phyloP scores from a whole-genome alignment of 2,329 filamentous ascomycete genomes.

The Sporothrix schenckii region DNA sequence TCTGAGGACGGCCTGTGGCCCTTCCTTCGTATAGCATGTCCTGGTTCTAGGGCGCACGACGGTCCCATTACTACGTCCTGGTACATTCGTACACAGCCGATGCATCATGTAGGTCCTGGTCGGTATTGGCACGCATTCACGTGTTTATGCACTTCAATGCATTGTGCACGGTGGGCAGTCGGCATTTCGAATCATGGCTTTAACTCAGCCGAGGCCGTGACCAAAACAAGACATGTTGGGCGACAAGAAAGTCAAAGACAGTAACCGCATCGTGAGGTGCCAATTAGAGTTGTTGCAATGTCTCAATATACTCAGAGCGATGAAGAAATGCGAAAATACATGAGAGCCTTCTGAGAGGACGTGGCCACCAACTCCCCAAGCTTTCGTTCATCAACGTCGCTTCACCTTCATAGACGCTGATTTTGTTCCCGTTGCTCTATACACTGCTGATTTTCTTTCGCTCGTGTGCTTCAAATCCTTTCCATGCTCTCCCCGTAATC shows the following conservation, averaged over 20 bases:
- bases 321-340: neutral
- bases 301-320: neutral
- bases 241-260: neutral
- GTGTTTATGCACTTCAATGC: neutral
- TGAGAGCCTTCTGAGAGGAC: neutral
- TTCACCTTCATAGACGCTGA: neutral
- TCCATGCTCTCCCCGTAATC: neutral
- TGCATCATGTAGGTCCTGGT: constrained; percentile 3
- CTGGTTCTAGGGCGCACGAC: neutral
- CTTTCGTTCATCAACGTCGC: too few species aligned
- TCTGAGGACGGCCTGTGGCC: neutral
- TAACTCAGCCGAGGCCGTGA: too few species aligned
- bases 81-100: neutral
- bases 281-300: neutral
- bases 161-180: neutral
- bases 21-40: neutral
- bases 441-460: neutral
- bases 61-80: neutral
- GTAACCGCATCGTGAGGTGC: neutral
- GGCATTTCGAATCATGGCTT: too few species aligned
- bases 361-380: too few species aligned
- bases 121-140: neutral
- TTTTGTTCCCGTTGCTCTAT: neutral
- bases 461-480: neutral
- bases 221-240: neutral